phyloP scores from a whole-genome alignment of 2,329 filamentous ascomycete genomes.

The Ceratocystis colombiana region DNA sequence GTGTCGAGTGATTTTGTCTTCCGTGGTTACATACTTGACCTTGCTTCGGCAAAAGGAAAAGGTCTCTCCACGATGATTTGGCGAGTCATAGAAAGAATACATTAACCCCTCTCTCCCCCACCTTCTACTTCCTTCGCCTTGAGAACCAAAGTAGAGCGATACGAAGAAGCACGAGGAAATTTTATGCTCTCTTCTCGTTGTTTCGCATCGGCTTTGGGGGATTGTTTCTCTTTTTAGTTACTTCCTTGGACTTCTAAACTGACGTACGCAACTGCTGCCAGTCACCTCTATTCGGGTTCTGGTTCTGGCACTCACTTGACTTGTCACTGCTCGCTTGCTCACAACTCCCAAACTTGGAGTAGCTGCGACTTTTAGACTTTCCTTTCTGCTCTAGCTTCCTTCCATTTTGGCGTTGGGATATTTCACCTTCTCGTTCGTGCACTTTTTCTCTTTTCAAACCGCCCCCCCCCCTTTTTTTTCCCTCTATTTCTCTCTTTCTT shows the following conservation, averaged over 20 bases:
- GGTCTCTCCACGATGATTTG: no score
- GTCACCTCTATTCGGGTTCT: not conserved
- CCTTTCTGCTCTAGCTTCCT: constrained; percentile 7
- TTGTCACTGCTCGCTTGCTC: not conserved
- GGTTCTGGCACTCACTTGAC: not conserved
- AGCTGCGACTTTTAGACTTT: constrained; percentile 6
- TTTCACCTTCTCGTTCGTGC: not conserved
- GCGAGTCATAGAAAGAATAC: not conserved
- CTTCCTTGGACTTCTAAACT: no score
- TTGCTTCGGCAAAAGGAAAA: no score
- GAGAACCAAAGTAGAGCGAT: not conserved
- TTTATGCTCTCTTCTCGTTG: no score
- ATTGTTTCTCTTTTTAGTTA: no score
- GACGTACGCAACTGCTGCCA: no score
- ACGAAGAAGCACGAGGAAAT: no score
- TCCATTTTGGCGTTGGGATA: constrained; percentile 14
- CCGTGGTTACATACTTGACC: no score
- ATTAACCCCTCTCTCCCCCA: not conserved
- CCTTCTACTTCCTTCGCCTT: not conserved
- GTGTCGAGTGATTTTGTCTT: no score
- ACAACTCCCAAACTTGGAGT: not conserved
- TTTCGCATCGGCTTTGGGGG: no score
- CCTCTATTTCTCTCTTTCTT: not conserved
- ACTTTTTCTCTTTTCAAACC: not conserved
- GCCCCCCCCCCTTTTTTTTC: not conserved